Conservation (phyloP, 176 grass and related monocot genomes). For the Aechmea fasciata region DNA sequence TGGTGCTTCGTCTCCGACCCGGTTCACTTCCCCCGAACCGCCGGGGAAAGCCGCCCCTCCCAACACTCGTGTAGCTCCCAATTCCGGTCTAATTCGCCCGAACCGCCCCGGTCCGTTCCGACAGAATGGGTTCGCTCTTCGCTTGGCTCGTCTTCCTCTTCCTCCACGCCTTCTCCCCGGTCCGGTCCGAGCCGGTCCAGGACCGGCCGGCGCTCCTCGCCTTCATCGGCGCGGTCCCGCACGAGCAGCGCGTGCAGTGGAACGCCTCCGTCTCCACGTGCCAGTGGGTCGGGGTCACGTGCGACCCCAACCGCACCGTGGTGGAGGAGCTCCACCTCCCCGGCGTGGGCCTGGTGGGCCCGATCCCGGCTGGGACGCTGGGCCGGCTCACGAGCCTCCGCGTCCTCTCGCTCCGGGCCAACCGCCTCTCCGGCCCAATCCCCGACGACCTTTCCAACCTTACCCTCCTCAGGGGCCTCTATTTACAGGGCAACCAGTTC, state of each 20-base stretch:
- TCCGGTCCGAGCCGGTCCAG: conserved; percentile 26
- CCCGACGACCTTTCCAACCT: conserved; percentile 45
- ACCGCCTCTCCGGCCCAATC: conserved; percentile 47
- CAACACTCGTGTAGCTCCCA: conserved; percentile 15
- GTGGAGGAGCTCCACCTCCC: conserved; percentile 50
- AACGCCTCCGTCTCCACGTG: conserved; percentile 33
- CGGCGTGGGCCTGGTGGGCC: conserved; percentile 51
- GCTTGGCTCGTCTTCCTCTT: neutral
- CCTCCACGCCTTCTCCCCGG: conserved; percentile 2
- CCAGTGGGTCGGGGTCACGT: conserved; percentile 53
- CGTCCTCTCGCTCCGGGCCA: conserved; percentile 64
- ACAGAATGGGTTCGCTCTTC: conserved; percentile 15
- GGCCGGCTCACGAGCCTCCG: conserved; percentile 21
- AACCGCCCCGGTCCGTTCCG: neutral
- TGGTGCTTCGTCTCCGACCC: neutral
- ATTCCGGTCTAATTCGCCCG: neutral
- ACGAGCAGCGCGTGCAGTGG: conserved; percentile 50
- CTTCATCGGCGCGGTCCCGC: conserved; percentile 43
- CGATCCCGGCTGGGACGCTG: conserved; percentile 28
- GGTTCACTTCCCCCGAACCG: neutral
- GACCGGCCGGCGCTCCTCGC: conserved; percentile 34
- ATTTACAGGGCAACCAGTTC: conserved; percentile 50
- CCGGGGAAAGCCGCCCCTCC: neutral
- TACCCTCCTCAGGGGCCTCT: conserved; percentile 33
- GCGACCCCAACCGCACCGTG: conserved; percentile 34